Evolutionary conservation across 2,329 filamentous ascomycete species (phyloP), one percentile per base, ranked within the genome.

Genomic region (Blumeria hordei): DNA sequence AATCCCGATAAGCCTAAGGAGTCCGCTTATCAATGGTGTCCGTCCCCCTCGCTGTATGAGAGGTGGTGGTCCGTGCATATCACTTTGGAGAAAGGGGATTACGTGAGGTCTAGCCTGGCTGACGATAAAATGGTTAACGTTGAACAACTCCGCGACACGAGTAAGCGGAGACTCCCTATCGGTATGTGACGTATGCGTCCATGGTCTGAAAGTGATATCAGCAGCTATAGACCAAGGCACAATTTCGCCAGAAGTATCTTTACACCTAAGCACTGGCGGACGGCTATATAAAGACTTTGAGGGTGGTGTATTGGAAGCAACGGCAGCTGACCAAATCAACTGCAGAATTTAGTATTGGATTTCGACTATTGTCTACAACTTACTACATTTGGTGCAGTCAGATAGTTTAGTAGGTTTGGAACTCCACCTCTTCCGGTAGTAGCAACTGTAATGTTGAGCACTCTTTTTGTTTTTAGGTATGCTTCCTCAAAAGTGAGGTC

Each of bases 401-500:
- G 74, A 64, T 95, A 92, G 67, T 95, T 96, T 36, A 96, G 75
- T 35, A 95, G 70, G 50, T 83, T 88, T 1, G 88, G 88, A 1
- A 90, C 79, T 36, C 85, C 86, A 12, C 78, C 80, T 58, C 81
- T 78, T 6, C 78, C 79, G 21, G 79, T 80, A 1, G 83, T 85
- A 0, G 85, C 84, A 21, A 95, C 81, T 0, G 88, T 94, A 59
- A 96, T 95, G 65, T 95, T 95, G 61, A 96, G 71, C 3, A 94
- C 80, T 53, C 87, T 74, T 64, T 92, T 92, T 41, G 87, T 94
- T 58, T 80, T 78, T 54, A 81, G 77, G 64, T 88, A 94, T 0
- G 90, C 90, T 69, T 95, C 90, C 67, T 93, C 86, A 63, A 96
- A 96, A 0, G 88, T 95, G 58, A 94, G 66, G 62, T 94, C 84